Evolutionary conservation across 208 protist species (phyloP).

Genomic region (Porcisia hertigi): DNA sequence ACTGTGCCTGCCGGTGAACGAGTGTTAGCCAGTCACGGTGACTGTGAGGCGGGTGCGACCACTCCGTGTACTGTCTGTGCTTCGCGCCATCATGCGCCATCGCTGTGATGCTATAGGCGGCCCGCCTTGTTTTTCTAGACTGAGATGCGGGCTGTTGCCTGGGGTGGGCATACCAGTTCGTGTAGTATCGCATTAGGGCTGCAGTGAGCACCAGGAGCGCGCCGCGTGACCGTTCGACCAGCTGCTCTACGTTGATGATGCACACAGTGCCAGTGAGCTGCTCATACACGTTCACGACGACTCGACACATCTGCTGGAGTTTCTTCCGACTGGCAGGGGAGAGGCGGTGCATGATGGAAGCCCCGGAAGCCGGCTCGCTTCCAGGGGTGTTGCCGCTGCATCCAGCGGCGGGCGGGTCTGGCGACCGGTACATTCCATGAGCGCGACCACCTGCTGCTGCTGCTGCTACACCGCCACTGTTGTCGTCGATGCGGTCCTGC

Average conservation of each 20-base stretch:
- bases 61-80: constrained; percentile 49
- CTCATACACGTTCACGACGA: constrained; percentile 66
- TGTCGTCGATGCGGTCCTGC: neutral
- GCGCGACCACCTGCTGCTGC: neutral
- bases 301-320: constrained; percentile 39
- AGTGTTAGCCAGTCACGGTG: constrained; percentile 51
- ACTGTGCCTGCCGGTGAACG: constrained; percentile 60
- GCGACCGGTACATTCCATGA: neutral
- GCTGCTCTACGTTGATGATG: constrained; percentile 55
- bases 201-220: constrained; percentile 66
- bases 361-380: neutral
- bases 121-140: neutral
- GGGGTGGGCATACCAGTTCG: constrained; percentile 65
- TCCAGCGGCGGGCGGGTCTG: too few relatives aligned
- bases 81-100: constrained; percentile 11
- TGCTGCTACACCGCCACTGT: neutral
- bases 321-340: constrained; percentile 8
- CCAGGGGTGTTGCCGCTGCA: neutral
- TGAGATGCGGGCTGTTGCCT: constrained; percentile 33
- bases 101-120: neutral
- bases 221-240: constrained; percentile 48
- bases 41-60: constrained; percentile 60
- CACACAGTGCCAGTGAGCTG: constrained; percentile 55
- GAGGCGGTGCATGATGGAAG: constrained; percentile 27
- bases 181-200: constrained; percentile 67